These are phyloP conservation scores for Malus asiatica DNA, from an alignment of 306 rosid species.

Conservation along the genomic window DNA sequence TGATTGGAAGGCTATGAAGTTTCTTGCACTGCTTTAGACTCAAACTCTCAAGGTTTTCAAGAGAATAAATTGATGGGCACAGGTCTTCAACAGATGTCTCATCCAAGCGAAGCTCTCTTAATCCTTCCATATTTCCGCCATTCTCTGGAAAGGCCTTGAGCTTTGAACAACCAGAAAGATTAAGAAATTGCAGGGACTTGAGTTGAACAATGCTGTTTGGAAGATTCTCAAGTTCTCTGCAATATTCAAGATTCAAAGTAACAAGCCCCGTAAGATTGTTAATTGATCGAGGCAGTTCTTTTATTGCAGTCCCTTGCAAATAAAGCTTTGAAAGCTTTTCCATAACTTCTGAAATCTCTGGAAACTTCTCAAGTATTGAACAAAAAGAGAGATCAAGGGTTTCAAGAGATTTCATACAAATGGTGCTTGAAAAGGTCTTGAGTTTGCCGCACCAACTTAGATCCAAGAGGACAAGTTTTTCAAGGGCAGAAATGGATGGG, in stretches of 20 bases:
- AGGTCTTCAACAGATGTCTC: too few species aligned
- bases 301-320: neutral
- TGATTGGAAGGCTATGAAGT: too few species aligned
- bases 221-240: neutral
- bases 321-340: neutral
- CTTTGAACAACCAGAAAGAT: too few species aligned
- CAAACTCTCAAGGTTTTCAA: too few species aligned
- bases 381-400: neutral
- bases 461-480: neutral
- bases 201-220: neutral
- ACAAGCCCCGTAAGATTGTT: neutral
- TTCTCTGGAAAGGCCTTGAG: too few species aligned
- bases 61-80: too few species aligned
- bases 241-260: neutral
- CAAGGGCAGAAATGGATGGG: neutral
- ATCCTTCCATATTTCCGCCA: too few species aligned
- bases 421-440: neutral
- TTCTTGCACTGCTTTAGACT: too few species aligned
- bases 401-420: neutral
- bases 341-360: slow-evolving; percentile 4
- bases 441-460: neutral
- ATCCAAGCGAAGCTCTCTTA: too few species aligned
- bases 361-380: neutral
- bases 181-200: too few species aligned
- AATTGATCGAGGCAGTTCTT: neutral